phyloP scores from a whole-genome alignment of 257 asterid species.

The Fraxinus cuspidata region DNA sequence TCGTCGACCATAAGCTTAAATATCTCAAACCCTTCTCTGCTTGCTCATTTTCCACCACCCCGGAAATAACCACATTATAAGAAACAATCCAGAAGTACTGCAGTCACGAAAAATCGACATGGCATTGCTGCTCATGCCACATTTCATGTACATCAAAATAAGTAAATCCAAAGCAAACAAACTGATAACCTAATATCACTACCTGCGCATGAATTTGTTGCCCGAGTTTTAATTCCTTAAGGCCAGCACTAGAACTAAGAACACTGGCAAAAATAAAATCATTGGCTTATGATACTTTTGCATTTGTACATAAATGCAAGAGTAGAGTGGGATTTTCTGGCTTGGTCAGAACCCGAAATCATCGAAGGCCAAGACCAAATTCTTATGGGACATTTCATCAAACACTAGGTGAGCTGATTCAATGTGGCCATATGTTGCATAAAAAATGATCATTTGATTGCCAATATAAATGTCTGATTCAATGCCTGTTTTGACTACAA shows the following conservation, averaged over 20 bases:
- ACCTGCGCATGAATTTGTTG: conserved; percentile 58
- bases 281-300: conserved; percentile 42
- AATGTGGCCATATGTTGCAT: conserved; percentile 60
- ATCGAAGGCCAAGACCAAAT: conserved; percentile 74
- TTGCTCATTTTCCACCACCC: conserved; percentile 58
- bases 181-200: conserved; percentile 43
- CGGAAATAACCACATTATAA: conserved; percentile 53
- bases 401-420: conserved; percentile 51
- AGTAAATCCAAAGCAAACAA: conserved; percentile 57
- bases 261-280: conserved; percentile 62
- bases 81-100: conserved; percentile 36
- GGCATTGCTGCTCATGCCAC: conserved; percentile 52
- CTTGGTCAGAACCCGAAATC: conserved; percentile 69
- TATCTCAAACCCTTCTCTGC: conserved; percentile 54
- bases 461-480: conserved; percentile 36
- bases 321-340: conserved; percentile 42
- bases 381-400: conserved; percentile 58
- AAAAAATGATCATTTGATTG: conserved; percentile 63
- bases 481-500: conserved; percentile 53
- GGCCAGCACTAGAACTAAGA: conserved; percentile 63
- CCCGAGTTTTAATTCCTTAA: conserved; percentile 50
- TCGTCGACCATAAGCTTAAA: conserved; percentile 43
- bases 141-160: conserved; percentile 68
- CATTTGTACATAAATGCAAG: conserved; percentile 49
- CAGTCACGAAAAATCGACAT: conserved; percentile 36